A percentile compares a stretch with the other conserved stretches of the same genome.
These are phyloP conservation scores for Gloeopeniophorella convolvens DNA, from an alignment of 768 basidiomycete species.

Conservation along the genomic window DNA sequence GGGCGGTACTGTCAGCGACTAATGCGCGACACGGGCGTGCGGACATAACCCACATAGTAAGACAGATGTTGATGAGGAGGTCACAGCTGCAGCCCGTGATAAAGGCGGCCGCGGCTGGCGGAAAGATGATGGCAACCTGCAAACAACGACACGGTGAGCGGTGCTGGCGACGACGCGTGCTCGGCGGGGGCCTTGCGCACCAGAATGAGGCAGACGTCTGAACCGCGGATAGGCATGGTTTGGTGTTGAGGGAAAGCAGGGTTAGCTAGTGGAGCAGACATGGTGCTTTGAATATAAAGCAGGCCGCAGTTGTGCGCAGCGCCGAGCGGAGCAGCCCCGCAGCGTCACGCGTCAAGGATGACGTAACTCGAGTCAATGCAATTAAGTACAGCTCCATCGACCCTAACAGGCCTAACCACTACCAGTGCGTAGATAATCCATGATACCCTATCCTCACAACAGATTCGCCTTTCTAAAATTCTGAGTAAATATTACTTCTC, in stretches of 20 bases:
- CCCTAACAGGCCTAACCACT: too few relatives aligned
- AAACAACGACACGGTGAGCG: not conserved
- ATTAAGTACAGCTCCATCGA: too few relatives aligned
- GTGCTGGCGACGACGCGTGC: too few relatives aligned
- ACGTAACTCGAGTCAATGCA: too few relatives aligned
- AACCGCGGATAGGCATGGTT: slow-evolving; percentile 43
- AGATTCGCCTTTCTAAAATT: slow-evolving; percentile 23
- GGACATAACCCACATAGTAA: slow-evolving; percentile 58
- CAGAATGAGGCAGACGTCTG: slow-evolving; percentile 75
- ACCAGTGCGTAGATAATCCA: too few relatives aligned
- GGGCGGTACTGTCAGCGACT: slow-evolving; percentile 6
- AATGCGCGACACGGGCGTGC: not conserved
- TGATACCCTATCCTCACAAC: slow-evolving; percentile 17
- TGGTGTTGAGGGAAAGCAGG: not conserved
- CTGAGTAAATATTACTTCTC: slow-evolving; percentile 24
- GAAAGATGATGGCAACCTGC: slow-evolving; percentile 74
- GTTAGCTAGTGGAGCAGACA: too few relatives aligned
- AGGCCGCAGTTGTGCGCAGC: too few relatives aligned
- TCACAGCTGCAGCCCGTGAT: slow-evolving; percentile 82
- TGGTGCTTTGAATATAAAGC: slow-evolving; percentile 3
- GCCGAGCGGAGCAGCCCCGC: too few relatives aligned
- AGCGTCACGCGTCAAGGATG: too few relatives aligned
- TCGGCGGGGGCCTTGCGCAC: slow-evolving; percentile 39
- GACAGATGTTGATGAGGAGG: slow-evolving; percentile 73
- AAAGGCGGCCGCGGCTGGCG: slow-evolving; percentile 72